Percentiles rank a stretch among this genome's conserved stretches.
These are phyloP conservation scores for Colletotrichum lindemuthianum DNA, from an alignment of 2,329 filamentous ascomycete species.

Conservation along the genomic window DNA sequence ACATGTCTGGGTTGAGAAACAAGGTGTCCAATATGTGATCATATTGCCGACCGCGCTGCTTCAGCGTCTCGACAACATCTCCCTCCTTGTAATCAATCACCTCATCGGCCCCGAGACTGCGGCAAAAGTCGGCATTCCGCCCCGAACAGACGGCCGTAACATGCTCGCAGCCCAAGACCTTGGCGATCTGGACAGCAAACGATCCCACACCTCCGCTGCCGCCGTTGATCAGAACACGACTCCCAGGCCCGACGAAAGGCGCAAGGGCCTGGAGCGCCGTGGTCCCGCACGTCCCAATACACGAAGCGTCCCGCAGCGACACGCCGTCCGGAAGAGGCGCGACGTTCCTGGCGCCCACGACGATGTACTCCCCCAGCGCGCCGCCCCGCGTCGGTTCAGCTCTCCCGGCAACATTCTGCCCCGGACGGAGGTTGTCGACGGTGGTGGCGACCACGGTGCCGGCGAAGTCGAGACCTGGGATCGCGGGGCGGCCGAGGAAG, in stretches of 20 bases:
- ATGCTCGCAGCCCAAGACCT: conserved; percentile 42
- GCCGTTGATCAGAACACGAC: conserved; percentile 56
- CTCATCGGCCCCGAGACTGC: conserved; percentile 47
- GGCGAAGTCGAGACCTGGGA: conserved; percentile 60
- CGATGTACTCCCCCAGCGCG: conserved; percentile 54
- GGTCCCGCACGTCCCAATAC: conserved; percentile 37
- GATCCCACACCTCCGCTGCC: conserved; percentile 49
- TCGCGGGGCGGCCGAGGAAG: conserved; percentile 51
- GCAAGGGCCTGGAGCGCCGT: conserved; percentile 39
- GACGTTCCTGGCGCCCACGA: conserved; percentile 45
- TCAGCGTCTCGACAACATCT: conserved; percentile 34
- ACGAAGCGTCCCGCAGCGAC: conserved; percentile 38
- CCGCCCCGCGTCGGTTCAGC: conserved; percentile 46
- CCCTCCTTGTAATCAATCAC: conserved; percentile 47
- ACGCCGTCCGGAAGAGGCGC: conserved; percentile 50
- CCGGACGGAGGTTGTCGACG: conserved; percentile 44
- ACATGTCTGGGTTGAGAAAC: conserved; percentile 56
- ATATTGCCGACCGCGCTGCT: conserved; percentile 32
- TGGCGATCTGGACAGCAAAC: conserved; percentile 50
- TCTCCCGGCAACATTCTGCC: conserved; percentile 56
- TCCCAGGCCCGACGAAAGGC: conserved; percentile 51
- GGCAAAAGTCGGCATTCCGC: conserved; percentile 45
- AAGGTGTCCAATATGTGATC: conserved; percentile 42
- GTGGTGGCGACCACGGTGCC: conserved; percentile 54
- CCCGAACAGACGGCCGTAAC: conserved; percentile 48